Percentiles rank a stretch among this genome's conserved stretches.
These are phyloP conservation scores for Rhizopogon roseolus DNA, from an alignment of 768 basidiomycete genomes.

Conservation along the genomic window DNA sequence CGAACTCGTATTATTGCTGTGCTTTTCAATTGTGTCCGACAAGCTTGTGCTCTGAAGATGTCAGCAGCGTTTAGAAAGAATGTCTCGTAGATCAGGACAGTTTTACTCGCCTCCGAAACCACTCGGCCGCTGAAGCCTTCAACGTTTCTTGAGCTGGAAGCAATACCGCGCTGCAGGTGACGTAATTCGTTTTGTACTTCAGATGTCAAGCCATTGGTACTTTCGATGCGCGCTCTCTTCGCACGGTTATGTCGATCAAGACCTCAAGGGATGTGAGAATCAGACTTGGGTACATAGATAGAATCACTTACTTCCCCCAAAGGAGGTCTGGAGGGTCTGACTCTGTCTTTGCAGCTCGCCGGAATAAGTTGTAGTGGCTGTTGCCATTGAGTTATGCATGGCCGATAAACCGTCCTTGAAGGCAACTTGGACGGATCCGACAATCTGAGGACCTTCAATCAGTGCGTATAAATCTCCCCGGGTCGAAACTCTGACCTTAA, in stretches of 20 bases:
- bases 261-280: constrained; percentile 29
- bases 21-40: constrained; percentile 35
- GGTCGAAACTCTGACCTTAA: constrained; percentile 43
- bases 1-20: constrained; percentile 35
- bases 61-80: neutral
- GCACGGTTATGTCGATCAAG: constrained; percentile 57
- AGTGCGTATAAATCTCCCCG: constrained; percentile 4
- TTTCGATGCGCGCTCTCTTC: constrained; percentile 66
- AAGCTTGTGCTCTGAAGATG: constrained; percentile 37
- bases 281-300: constrained; percentile 5
- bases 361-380: constrained; percentile 47
- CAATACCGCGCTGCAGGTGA: constrained; percentile 44
- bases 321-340: constrained; percentile 38
- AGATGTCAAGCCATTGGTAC: constrained; percentile 42
- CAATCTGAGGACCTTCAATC: constrained; percentile 30
- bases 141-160: constrained; percentile 44
- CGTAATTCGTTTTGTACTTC: constrained; percentile 51
- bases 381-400: constrained; percentile 40
- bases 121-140: constrained; percentile 40
- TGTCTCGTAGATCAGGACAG: neutral
- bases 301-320: constrained; percentile 14
- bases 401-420: constrained; percentile 38
- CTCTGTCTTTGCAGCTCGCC: constrained; percentile 46
- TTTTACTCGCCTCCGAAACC: constrained; percentile 44
- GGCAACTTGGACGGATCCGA: constrained; percentile 32